phyloP scores from a whole-genome alignment of 2,329 filamentous ascomycete species.

The Aspergillus oerlinghausenensis region DNA sequence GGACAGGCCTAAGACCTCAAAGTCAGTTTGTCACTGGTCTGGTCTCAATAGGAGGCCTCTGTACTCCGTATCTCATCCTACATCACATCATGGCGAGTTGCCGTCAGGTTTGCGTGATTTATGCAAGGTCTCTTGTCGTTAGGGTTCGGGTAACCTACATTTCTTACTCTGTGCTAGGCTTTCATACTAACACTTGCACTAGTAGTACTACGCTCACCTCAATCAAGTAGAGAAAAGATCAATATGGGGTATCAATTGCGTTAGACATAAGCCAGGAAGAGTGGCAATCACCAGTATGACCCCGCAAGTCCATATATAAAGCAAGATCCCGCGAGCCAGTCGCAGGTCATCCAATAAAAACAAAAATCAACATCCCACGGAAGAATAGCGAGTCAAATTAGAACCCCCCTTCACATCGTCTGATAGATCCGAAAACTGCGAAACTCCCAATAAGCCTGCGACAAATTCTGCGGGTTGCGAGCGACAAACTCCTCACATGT shows the following conservation, averaged over 20 bases:
- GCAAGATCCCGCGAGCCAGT: background rate
- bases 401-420: background rate
- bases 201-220: background rate
- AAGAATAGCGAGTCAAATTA: background rate
- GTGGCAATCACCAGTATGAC: background rate
- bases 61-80: background rate
- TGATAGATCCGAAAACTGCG: slow-evolving; percentile 56
- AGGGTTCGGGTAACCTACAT: background rate
- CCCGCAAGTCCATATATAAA: background rate
- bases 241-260: too few relatives aligned
- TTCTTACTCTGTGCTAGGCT: background rate
- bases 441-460: slow-evolving; percentile 63
- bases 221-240: background rate
- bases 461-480: slow-evolving; percentile 53
- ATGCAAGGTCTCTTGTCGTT: background rate
- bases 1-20: background rate
- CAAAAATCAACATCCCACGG: background rate
- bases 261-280: background rate
- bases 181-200: background rate
- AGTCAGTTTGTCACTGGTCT: background rate
- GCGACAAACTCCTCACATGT: slow-evolving; percentile 57
- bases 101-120: background rate
- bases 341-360: background rate
- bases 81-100: background rate
- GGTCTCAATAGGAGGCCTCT: background rate